Percentiles rank a stretch among this genome's conserved stretches.
These are phyloP conservation scores for Crithidia fasciculata DNA, from an alignment of 208 protist species.

Conservation along the genomic window DNA sequence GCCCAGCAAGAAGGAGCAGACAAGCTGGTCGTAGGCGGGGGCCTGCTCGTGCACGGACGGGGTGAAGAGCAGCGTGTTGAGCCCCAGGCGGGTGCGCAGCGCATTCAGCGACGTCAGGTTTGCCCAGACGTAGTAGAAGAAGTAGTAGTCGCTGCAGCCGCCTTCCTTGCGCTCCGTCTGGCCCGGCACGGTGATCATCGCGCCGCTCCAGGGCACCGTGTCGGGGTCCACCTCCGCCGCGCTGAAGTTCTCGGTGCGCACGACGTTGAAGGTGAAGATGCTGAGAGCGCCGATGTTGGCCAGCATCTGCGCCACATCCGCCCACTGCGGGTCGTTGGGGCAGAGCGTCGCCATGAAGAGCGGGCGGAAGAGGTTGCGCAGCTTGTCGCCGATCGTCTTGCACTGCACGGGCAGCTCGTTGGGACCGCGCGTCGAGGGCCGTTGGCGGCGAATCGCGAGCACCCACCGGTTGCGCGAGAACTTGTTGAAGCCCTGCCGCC, in stretches of 20 bases:
- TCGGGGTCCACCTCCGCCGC: constrained; percentile 55
- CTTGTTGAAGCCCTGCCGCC: constrained; percentile 86
- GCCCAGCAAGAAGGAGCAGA: constrained; percentile 92
- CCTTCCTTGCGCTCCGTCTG: constrained; percentile 24
- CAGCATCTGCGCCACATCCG: constrained; percentile 95
- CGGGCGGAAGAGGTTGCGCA: constrained; percentile 97
- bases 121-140: constrained; percentile 98
- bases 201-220: constrained; percentile 36
- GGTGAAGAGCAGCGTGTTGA: constrained; percentile 90
- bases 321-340: constrained; percentile 75
- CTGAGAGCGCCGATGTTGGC: constrained; percentile 95
- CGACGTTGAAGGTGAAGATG: constrained; percentile 60
- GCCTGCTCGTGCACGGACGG: constrained; percentile 93
- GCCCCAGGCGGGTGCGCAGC: constrained; percentile 76
- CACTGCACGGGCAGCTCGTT: constrained; percentile 57
- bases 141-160: constrained; percentile 98
- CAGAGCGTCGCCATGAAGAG: constrained; percentile 97
- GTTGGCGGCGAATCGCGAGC: constrained; percentile 54
- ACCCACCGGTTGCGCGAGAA: constrained; percentile 81
- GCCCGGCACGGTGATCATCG: neutral
- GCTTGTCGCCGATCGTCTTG: constrained; percentile 74
- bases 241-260: constrained; percentile 58
- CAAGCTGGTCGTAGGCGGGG: constrained; percentile 92
- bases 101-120: constrained; percentile 97
- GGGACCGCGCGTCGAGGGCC: constrained; percentile 14